Percentiles rank a stretch among this genome's conserved stretches.
Evolutionary conservation across 139 green algal genomes (phyloP).

Genomic region (Closterium sp.): DNA sequence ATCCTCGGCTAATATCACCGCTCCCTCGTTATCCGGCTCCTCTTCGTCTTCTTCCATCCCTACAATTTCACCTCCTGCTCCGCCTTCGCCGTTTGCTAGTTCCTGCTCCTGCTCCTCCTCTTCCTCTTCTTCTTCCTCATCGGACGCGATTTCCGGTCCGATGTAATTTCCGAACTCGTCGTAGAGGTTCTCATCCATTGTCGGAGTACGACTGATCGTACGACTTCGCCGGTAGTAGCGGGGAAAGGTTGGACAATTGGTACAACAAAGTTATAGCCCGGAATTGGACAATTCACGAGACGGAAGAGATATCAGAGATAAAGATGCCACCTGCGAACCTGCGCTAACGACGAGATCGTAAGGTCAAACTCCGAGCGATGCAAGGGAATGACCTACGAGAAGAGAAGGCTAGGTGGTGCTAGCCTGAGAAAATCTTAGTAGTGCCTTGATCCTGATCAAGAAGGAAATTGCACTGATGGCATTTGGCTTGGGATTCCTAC

Average conservation of each 20-base stretch:
- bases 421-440: too few relatives aligned
- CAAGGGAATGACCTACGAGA: too few relatives aligned
- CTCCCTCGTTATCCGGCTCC: slow-evolving; percentile 36
- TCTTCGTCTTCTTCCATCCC: slow-evolving; percentile 33
- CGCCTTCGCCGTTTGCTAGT: slow-evolving; percentile 4
- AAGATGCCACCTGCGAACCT: too few relatives aligned
- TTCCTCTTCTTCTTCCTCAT: slow-evolving; percentile 55
- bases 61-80: slow-evolving; percentile 3
- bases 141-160: slow-evolving; percentile 70
- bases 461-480: too few relatives aligned
- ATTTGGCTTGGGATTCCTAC: too few relatives aligned
- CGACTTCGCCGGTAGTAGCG: background rate
- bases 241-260: background rate
- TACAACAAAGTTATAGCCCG: too few relatives aligned
- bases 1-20: slow-evolving; percentile 92
- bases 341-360: too few relatives aligned
- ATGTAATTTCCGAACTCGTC: slow-evolving; percentile 99
- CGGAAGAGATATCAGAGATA: background rate
- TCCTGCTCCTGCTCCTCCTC: slow-evolving; percentile 34
- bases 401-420: too few relatives aligned
- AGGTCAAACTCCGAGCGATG: too few relatives aligned
- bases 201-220: background rate
- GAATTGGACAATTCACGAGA: background rate
- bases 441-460: too few relatives aligned
- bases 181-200: slow-evolving; percentile 79